phyloP scores from a whole-genome alignment of 225 moss, liverwort and hornwort genomes.

The Marchantia paleacea region DNA sequence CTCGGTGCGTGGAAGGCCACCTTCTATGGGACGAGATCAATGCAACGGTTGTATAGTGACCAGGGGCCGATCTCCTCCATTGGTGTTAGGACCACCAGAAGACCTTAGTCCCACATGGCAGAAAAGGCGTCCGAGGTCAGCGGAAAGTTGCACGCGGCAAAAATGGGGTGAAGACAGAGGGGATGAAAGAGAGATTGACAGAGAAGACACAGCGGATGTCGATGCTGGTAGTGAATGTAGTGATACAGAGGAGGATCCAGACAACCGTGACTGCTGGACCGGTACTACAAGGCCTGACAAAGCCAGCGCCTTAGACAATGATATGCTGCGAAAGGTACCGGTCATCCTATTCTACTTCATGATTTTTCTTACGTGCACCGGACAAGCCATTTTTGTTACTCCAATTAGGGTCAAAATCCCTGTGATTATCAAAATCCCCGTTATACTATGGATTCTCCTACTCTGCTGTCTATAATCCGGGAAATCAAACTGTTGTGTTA shows the following conservation, averaged over 20 bases:
- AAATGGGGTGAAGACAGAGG: slow-evolving; percentile 36
- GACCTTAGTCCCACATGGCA: slow-evolving; percentile 46
- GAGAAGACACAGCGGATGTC: slow-evolving; percentile 41
- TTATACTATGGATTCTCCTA: slow-evolving; percentile 20
- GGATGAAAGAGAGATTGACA: slow-evolving; percentile 24
- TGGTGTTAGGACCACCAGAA: slow-evolving; percentile 35
- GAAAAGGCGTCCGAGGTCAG: slow-evolving; percentile 63
- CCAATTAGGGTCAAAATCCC: slow-evolving; percentile 13
- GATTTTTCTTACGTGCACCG: slow-evolving; percentile 18
- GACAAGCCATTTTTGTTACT: slow-evolving; percentile 20
- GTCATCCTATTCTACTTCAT: slow-evolving; percentile 20
- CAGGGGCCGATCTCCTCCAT: slow-evolving; percentile 45
- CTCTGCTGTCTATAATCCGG: slow-evolving; percentile 22
- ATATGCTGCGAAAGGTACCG: slow-evolving; percentile 61
- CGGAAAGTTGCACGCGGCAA: slow-evolving; percentile 55
- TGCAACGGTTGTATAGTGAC: slow-evolving; percentile 31
- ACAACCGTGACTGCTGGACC: slow-evolving; percentile 31
- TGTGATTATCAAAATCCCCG: slow-evolving; percentile 17
- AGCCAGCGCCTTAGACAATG: slow-evolving; percentile 50
- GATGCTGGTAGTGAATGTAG: slow-evolving; percentile 59
- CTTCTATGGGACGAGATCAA: slow-evolving; percentile 40
- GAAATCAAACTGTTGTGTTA: slow-evolving; percentile 5
- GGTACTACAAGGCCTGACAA: slow-evolving; percentile 41
- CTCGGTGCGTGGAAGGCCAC: slow-evolving; percentile 29
- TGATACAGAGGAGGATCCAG: slow-evolving; percentile 50